Percentiles rank a stretch among this genome's conserved stretches.
Evolutionary conservation across 176 grass and related monocot species (phyloP).

Genomic region (Urochloa ruziziensis): DNA sequence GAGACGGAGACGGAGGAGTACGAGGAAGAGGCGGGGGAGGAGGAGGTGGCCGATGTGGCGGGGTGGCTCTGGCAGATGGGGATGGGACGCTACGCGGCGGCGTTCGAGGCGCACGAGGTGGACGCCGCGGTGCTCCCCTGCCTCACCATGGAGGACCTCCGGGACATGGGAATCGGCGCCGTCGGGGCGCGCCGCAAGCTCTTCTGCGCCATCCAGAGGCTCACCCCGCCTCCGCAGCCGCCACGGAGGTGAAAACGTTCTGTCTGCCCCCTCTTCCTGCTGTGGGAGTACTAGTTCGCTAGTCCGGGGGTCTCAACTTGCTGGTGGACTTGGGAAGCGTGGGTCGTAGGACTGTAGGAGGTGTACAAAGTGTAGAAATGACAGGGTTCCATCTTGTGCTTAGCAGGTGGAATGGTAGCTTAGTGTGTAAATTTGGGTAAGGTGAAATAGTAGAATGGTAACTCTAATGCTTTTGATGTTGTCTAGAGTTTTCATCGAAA

Average conservation of each 20-base stretch:
- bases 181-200: slow-evolving; percentile 66
- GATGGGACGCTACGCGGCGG: slow-evolving; percentile 47
- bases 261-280: background rate
- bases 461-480: background rate
- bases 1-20: background rate
- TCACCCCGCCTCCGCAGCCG: background rate
- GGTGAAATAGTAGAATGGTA: background rate
- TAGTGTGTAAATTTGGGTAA: slow-evolving; percentile 11
- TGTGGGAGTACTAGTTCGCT: background rate
- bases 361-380: slow-evolving; percentile 17
- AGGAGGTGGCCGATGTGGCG: slow-evolving; percentile 36
- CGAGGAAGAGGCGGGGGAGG: slow-evolving; percentile 1
- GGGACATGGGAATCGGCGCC: slow-evolving; percentile 65
- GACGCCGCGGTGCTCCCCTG: slow-evolving; percentile 56
- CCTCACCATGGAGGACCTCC: slow-evolving; percentile 69
- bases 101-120: slow-evolving; percentile 67
- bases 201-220: slow-evolving; percentile 66
- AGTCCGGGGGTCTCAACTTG: background rate
- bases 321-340: slow-evolving; percentile 1
- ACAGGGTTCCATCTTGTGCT: background rate
- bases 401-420: slow-evolving; percentile 5
- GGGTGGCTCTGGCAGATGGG: slow-evolving; percentile 53
- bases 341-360: background rate
- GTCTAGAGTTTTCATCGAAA: background rate
- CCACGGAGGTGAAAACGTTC: slow-evolving; percentile 44